Percentiles rank a stretch among this genome's conserved stretches.
Evolutionary conservation across 2,329 filamentous ascomycete genomes (phyloP).

Genomic region (Pyricularia sp.): DNA sequence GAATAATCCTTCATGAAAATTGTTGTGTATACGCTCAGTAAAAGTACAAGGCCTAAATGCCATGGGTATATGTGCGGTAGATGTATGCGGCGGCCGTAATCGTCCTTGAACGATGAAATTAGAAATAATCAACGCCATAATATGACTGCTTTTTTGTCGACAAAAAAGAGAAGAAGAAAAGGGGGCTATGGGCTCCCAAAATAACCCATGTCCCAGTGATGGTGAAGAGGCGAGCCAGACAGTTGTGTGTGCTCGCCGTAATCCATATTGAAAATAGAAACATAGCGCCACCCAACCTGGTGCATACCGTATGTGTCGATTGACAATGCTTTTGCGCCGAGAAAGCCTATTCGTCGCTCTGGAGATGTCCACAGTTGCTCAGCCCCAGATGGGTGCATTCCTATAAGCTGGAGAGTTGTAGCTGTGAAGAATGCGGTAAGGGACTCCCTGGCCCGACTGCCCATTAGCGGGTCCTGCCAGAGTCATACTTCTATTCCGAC

Average conservation of each 20-base stretch:
- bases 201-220: neutral
- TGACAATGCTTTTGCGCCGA: neutral
- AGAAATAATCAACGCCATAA: neutral
- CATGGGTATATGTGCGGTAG: neutral
- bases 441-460: conserved; percentile 14
- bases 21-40: neutral
- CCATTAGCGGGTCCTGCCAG: neutral
- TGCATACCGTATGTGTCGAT: neutral
- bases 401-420: conserved; percentile 46
- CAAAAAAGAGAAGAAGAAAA: neutral
- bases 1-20: neutral
- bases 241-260: neutral
- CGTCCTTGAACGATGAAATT: neutral
- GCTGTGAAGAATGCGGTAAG: conserved; percentile 41
- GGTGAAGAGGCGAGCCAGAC: neutral
- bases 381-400: conserved; percentile 43
- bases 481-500: conserved; percentile 22
- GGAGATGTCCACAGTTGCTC: conserved; percentile 4
- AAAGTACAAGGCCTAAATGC: neutral
- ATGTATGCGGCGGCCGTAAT: neutral
- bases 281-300: neutral
- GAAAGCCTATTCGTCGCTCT: neutral
- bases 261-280: neutral
- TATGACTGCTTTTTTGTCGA: neutral
- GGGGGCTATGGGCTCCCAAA: neutral